Base-by-base conservation (phyloP, 2,329 filamentous ascomycete species). In the Mollisia scopiformis region DNA sequence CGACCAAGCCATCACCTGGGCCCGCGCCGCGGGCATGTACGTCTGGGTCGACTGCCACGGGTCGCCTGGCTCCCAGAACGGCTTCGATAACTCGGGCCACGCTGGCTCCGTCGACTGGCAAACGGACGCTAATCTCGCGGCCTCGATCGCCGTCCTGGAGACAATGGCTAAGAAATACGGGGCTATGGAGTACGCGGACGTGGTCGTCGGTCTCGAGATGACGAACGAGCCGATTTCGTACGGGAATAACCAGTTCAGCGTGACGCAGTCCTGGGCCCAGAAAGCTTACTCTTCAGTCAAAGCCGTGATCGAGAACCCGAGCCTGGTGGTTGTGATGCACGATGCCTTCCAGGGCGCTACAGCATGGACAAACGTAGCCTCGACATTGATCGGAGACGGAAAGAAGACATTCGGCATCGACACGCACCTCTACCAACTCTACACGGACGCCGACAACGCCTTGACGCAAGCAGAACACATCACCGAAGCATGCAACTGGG, bases 21-120 rank as follows among this genome's bases (percentile, higher is more conserved):
- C 82, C 8, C 70, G 80, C 37, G 75, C 76, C 35, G 71, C 79
- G 1, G 79, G 79, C 2, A 68, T 84, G 46, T 81, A 83, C 67
- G 77, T 85, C 23, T 73, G 84, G 62, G 78, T 86, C 56, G 83
- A 86, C 63, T 76, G 84, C 7, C 83, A 86, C 69, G 82, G 80
- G 31, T 78, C 79, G 43, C 83, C 81, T 6, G 80, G 81, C 31
- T 80, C 77, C 6, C 84, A 86, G 68, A 86, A 86, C 64, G 84
- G 85, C 6, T 86, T 82, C 68, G 85, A 87, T 71, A 86, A 87
- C 71, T 84, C 80, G 19, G 85, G 85, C 1, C 78, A 82, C 59
- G 75, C 76, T 66, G 77, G 75, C 56, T 65, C 61, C 53, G 76
- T 62, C 25, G 75, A 76, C 59, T 84, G 80, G 79, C 57, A 78